These are phyloP conservation scores for Lathyrus oleraceus DNA, from an alignment of 306 rosid species.

Conservation along the genomic window DNA sequence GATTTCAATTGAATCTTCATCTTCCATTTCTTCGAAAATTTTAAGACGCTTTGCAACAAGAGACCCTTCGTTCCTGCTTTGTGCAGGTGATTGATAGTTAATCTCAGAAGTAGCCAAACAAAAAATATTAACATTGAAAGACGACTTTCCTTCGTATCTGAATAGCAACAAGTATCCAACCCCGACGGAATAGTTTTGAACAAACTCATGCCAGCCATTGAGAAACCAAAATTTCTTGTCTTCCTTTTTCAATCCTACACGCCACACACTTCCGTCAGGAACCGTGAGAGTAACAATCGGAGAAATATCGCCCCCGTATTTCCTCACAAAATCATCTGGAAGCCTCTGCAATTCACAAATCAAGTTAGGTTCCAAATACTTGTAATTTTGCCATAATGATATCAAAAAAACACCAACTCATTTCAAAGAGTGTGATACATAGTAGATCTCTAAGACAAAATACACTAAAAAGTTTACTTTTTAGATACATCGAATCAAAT, in stretches of 20 bases:
- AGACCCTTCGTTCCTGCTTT: conserved; percentile 47
- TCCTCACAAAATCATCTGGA: conserved; percentile 74
- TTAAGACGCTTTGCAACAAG: conserved; percentile 47
- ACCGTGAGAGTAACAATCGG: conserved; percentile 57
- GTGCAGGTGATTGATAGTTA: conserved; percentile 57
- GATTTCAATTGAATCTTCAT: conserved; percentile 63
- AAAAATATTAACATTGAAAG: conserved; percentile 69
- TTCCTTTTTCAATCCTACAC: conserved; percentile 60
- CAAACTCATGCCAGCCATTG: conserved; percentile 86
- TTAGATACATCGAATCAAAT: no score
- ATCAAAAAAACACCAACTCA: conserved; percentile 6
- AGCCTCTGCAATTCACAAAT: conserved; percentile 65
- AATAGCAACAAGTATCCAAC: conserved; percentile 74
- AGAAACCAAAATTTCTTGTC: conserved; percentile 72
- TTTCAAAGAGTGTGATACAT: not conserved
- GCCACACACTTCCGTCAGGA: conserved; percentile 86
- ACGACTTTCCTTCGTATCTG: conserved; percentile 77
- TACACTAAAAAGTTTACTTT: not conserved
- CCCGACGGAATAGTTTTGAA: conserved; percentile 64
- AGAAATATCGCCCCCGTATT: conserved; percentile 69
- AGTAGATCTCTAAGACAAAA: conserved; percentile 26
- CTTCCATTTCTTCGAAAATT: conserved; percentile 81
- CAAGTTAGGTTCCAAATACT: conserved; percentile 35
- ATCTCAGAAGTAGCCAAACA: conserved; percentile 75
- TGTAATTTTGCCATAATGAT: not conserved